A percentile compares a stretch with the other conserved stretches of the same genome.
Conservation (phyloP, 1,284 basidiomycete species). For the Hymenochaete sp. region DNA sequence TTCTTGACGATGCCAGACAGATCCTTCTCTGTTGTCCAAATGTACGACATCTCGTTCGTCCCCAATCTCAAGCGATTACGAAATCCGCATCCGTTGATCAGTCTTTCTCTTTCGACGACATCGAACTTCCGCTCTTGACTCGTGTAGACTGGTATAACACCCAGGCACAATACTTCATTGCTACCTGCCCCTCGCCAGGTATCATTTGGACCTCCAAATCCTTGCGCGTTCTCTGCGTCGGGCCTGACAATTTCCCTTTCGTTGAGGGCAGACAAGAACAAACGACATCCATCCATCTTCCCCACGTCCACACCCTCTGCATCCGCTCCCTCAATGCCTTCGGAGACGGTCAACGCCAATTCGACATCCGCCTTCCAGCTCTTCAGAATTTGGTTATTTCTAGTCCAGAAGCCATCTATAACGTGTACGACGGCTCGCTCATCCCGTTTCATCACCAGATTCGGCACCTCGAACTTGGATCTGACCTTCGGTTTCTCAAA, state of each 20-base stretch:
- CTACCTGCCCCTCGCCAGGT: slow-evolving; percentile 1
- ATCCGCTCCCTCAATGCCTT: slow-evolving; percentile 6
- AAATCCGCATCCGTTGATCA: neutral
- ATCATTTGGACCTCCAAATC: slow-evolving; percentile 2
- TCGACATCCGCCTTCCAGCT: too few relatives aligned
- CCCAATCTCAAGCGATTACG: neutral
- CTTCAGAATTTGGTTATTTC: too few relatives aligned
- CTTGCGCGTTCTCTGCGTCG: slow-evolving; percentile 8
- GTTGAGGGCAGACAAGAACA: neutral
- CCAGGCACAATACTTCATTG: neutral
- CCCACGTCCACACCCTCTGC: slow-evolving; percentile 12
- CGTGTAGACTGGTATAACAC: slow-evolving; percentile 9
- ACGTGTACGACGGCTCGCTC: too few relatives aligned
- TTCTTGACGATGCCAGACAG: slow-evolving; percentile 2
- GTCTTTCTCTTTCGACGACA: slow-evolving; percentile 1
- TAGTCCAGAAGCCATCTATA: too few relatives aligned
- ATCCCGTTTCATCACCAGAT: too few relatives aligned
- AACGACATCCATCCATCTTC: too few relatives aligned
- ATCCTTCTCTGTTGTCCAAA: slow-evolving; percentile 10
- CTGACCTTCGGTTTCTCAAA: slow-evolving; percentile 5
- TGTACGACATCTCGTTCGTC: neutral
- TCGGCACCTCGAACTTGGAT: too few relatives aligned
- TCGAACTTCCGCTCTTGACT: slow-evolving; percentile 2
- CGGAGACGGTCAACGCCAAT: too few relatives aligned
- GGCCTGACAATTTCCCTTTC: slow-evolving; percentile 1